Base-by-base conservation (phyloP, 345 rosid genomes). In the Pugionium dolabratum region DNA sequence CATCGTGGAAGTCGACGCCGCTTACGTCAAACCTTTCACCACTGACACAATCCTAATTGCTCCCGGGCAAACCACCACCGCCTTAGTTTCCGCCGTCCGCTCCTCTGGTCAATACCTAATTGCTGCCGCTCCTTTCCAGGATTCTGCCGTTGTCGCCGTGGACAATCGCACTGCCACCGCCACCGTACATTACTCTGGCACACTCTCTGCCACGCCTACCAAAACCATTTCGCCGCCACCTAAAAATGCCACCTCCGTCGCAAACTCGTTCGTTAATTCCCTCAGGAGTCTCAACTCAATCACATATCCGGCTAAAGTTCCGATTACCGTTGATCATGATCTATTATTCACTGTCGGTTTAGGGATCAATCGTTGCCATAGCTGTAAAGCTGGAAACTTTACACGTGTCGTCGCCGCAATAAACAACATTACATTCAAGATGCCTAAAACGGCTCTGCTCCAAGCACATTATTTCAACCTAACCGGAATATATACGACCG, bases 31-130 rank as follows among this genome's bases (percentile, higher is more conserved):
- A 60, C 90, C 97, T 6, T 86, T 92, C 74, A 77, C 67, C 51
- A 89, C 84, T 3, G 87, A 89, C 54, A 76, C 86, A 39, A 76
- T 92, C 34, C 51, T 86, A 5, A 77, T 92, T 2, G 75, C 96
- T 2, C 95, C 97, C 0, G 97, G 98, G 9, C 97, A 92, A 74
- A 89, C 97, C 62, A 86, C 91, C 9, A 86, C 82, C 62, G 90
- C 76, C 31, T 85, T 87, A 33, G 42, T 88, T 34, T 77, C 80
- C 0, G 79, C 98, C 0, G 61, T 65, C 28, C 79, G 67, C 2
- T 56, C 45, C 35, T 33, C 85, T 0, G 97, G 94, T 31, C 81
- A 73, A 50, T 90, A 83, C 79, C 45, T 90, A 9, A 70, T 93
- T 2, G 78, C 82, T 1, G 90, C 80, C 46, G 86, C 97, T 1